phyloP scores from a whole-genome alignment of 768 basidiomycete species.

The Suillus placidus region DNA sequence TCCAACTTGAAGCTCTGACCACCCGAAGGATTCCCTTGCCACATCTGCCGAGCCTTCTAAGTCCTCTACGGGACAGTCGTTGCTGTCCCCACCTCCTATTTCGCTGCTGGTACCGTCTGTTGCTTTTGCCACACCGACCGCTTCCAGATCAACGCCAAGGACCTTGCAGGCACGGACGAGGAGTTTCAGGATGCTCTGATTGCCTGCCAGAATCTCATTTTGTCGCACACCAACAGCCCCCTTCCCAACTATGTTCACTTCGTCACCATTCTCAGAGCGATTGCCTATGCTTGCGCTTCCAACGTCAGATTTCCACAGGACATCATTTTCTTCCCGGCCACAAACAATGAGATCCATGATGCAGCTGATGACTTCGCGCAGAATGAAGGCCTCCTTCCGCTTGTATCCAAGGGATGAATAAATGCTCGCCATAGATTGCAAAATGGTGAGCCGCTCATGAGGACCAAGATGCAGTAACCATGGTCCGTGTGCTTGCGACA shows the following conservation, averaged over 20 bases:
- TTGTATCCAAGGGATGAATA: constrained; percentile 82
- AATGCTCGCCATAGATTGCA: constrained; percentile 72
- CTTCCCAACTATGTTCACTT: constrained; percentile 25
- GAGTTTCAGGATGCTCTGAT: constrained; percentile 75
- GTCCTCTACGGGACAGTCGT: constrained; percentile 25
- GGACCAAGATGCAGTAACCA: constrained; percentile 83
- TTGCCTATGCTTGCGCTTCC: constrained; percentile 49
- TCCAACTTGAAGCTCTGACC: constrained; percentile 94
- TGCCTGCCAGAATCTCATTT: constrained; percentile 77
- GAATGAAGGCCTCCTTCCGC: constrained; percentile 85
- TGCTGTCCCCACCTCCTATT: constrained; percentile 26
- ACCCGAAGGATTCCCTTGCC: constrained; percentile 69
- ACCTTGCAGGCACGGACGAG: constrained; percentile 75
- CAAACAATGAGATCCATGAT: constrained; percentile 86
- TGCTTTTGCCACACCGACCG: constrained; percentile 54
- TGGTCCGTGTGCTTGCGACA: constrained; percentile 83
- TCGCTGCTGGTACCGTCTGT: constrained; percentile 13
- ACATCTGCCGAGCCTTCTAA: constrained; percentile 38
- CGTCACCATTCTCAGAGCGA: constrained; percentile 42
- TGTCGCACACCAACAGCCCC: constrained; percentile 71
- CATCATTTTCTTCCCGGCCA: constrained; percentile 73
- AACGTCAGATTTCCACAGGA: constrained; percentile 41
- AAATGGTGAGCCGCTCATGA: constrained; percentile 70
- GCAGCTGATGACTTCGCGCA: constrained; percentile 85
- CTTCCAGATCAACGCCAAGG: constrained; percentile 81